Evolutionary conservation across 2,329 filamentous ascomycete species (phyloP).

Genomic region (Ophiostoma piceae): DNA sequence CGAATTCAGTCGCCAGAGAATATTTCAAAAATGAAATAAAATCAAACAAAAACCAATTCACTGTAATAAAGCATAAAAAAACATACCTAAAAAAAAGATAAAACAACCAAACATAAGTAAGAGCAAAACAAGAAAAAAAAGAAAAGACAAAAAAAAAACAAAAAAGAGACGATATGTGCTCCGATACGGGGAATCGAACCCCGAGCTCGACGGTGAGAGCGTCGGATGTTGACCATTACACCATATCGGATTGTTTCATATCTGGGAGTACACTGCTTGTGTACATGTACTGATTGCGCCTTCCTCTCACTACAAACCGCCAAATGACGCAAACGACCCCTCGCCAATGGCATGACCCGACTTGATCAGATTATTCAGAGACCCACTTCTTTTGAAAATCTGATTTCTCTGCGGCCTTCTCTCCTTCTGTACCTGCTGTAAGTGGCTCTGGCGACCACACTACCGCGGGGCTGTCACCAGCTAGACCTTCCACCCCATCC

Average conservation of each 20-base stretch:
- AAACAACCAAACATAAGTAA: too few relatives aligned
- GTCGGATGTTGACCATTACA: constrained; percentile 28
- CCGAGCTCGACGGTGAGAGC: constrained; percentile 29
- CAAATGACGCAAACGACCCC: constrained; percentile 13
- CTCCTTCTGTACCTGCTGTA: not conserved
- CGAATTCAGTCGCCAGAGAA: too few relatives aligned
- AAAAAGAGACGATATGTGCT: constrained; percentile 20
- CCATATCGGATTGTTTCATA: constrained; percentile 26
- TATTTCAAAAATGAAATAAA: too few relatives aligned
- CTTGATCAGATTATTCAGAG: constrained; percentile 14
- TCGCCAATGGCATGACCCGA: constrained; percentile 9
- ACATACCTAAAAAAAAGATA: too few relatives aligned
- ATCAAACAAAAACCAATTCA: too few relatives aligned
- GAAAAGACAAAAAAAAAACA: not conserved
- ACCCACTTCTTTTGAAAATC: constrained; percentile 12
- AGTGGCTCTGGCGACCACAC: not conserved
- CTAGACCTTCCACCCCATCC: not conserved
- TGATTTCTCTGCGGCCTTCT: not conserved
- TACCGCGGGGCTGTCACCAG: constrained; percentile 1
- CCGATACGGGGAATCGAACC: constrained; percentile 29
- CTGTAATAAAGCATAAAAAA: too few relatives aligned
- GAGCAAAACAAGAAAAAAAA: not conserved
- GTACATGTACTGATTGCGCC: not conserved
- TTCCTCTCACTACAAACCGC: too few relatives aligned
- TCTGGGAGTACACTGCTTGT: not conserved